Conservation (phyloP, 306 rosid genomes). For the Malus asiatica region DNA sequence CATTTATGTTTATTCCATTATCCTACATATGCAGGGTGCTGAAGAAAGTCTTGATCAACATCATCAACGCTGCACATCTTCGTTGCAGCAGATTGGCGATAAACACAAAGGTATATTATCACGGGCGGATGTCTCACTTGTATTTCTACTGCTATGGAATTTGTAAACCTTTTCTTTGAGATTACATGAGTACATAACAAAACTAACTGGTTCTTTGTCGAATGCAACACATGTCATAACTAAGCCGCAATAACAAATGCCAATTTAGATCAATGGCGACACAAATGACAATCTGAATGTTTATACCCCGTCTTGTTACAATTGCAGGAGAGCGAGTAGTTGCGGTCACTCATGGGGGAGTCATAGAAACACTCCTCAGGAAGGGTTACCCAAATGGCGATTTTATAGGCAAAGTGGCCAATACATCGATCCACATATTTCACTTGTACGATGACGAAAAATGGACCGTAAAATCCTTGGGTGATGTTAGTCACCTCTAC, state of each 20-base stretch:
- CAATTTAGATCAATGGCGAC: not conserved
- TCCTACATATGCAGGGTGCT: slow-evolving; percentile 57
- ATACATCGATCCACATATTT: slow-evolving; percentile 63
- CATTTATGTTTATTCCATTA: slow-evolving; percentile 14
- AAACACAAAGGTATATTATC: slow-evolving; percentile 63
- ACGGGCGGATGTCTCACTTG: not conserved
- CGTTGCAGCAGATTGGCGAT: slow-evolving; percentile 48
- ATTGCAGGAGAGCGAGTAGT: slow-evolving; percentile 63
- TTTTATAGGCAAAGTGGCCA: slow-evolving; percentile 45
- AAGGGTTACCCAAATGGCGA: slow-evolving; percentile 42
- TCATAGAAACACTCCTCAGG: slow-evolving; percentile 46
- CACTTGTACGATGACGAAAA: slow-evolving; percentile 50
- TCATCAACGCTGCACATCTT: slow-evolving; percentile 62
- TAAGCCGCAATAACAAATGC: not conserved
- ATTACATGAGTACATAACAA: not conserved
- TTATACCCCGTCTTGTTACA: slow-evolving; percentile 11
- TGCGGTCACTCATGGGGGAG: slow-evolving; percentile 73
- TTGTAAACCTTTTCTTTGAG: not conserved
- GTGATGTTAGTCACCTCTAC: slow-evolving; percentile 72
- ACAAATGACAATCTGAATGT: not conserved
- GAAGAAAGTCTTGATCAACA: slow-evolving; percentile 87
- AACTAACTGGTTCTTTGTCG: not conserved
- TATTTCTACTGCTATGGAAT: not conserved
- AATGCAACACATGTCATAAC: not conserved
- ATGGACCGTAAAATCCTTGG: slow-evolving; percentile 61